phyloP scores from a whole-genome alignment of 805 yeast genomes.

The Blastobotrys chiropterorum region DNA sequence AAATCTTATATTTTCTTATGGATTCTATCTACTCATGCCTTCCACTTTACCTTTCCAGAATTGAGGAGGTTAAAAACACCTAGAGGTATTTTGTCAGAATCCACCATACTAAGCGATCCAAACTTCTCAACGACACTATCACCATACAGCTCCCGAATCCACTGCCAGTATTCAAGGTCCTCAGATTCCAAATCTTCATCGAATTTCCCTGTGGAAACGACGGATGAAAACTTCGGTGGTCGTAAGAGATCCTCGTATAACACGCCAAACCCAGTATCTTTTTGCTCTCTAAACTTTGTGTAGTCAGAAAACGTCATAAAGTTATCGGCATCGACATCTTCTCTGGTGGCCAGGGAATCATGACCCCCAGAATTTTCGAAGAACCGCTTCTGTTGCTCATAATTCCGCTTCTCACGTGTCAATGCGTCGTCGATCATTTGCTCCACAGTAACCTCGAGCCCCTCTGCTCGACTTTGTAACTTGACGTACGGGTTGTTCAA shows the following conservation, averaged over 20 bases:
- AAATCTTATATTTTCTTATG: too few relatives aligned
- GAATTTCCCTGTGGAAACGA: neutral
- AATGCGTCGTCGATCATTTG: neutral
- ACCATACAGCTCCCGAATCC: conserved; percentile 1
- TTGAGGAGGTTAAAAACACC: neutral
- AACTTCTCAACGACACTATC: neutral
- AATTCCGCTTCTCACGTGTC: neutral
- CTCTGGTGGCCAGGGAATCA: neutral
- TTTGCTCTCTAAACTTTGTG: neutral
- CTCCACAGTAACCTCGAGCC: neutral
- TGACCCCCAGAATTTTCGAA: neutral
- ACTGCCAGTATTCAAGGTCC: neutral
- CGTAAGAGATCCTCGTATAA: neutral
- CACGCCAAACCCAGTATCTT: neutral
- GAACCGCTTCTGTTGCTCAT: neutral
- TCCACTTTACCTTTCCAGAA: conserved; percentile 1
- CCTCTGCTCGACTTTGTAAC: neutral
- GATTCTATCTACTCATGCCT: too few relatives aligned
- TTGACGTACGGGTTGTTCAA: neutral
- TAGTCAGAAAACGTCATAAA: neutral
- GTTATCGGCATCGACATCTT: neutral
- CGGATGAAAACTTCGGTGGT: neutral
- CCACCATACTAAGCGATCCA: neutral
- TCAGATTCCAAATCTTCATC: neutral
- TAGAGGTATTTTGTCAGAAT: neutral